Base-by-base conservation (phyloP, 148 eudicot species). In the Arbutus unedo region DNA sequence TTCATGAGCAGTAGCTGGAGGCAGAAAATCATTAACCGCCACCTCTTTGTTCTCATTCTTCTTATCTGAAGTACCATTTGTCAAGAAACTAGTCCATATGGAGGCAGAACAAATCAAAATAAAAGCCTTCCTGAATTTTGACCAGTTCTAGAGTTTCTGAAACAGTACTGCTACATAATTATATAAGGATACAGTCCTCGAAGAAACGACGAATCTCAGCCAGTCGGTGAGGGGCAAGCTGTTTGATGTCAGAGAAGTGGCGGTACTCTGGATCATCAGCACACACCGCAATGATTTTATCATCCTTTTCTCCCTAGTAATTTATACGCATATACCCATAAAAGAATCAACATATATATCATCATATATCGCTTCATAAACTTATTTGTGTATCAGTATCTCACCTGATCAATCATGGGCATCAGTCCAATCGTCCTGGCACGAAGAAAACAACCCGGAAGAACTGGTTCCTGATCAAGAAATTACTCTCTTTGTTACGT, bases 341-440 rank as follows among this genome's bases (percentile, higher is more conserved):
- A 38, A 15, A 70, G 74, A 10, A 16, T 43, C 15, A 8, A 6
- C 74, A 15, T 0, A n/a, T 4, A 11, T 31, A 25, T 66, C 71
- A 66, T 66, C 43, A 25, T 14, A 0, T 31, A 31, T 31, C 38
- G 38, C 38, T 31, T 31, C 38, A 31, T 4, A 4, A 31, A 4
- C 16, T 25, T 31, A 31, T 10, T 51, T 31, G 16, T 25, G 71
- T 23, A 11, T 67, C 21, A 60, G 23, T 57, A 47, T 50, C 31
- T 47, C n/a, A 95, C 98, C 97, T 95, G 98, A 83, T 95, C 97
- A 85, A 95, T 95, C 98, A 95, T 92, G 73, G 98, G 98, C 98
- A 95, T 95, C 81, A 93, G 89, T 76, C 97, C 97, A 78, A 95
- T 89, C 78, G 97, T 91, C 84, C 94, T 87, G 67, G 94, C 97